phyloP scores from a whole-genome alignment of 192 early-diverging fungal species.

The Chytriomyces sp. region DNA sequence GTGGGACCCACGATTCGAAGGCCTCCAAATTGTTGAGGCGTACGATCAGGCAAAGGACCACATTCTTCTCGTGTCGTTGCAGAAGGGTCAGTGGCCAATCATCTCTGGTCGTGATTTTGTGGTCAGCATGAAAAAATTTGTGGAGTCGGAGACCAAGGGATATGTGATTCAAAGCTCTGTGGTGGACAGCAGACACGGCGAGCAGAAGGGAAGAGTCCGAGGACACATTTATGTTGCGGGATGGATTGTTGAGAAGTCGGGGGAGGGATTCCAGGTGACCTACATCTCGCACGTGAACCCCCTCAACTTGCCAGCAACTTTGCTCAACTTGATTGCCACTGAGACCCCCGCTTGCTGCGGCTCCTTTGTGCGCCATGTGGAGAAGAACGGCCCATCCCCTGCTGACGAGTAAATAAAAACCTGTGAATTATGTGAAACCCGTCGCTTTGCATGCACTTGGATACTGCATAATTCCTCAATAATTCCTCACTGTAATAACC shows the following conservation, averaged over 20 bases:
- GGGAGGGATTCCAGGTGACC: slow-evolving; percentile 2
- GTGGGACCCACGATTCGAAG: slow-evolving; percentile 30
- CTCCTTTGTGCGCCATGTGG: slow-evolving; percentile 10
- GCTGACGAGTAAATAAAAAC: neutral
- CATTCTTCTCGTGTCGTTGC: neutral
- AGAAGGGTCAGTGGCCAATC: slow-evolving; percentile 24
- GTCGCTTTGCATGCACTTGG: too few relatives aligned
- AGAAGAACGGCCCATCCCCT: slow-evolving; percentile 16
- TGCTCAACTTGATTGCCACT: slow-evolving; percentile 15
- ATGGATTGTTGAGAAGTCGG: slow-evolving; percentile 27
- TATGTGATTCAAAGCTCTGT: slow-evolving; percentile 15
- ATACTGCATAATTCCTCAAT: too few relatives aligned
- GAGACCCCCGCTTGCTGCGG: slow-evolving; percentile 25
- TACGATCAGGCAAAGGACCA: neutral
- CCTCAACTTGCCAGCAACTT: neutral
- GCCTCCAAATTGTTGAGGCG: slow-evolving; percentile 3
- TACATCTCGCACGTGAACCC: slow-evolving; percentile 27
- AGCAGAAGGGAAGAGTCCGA: slow-evolving; percentile 20
- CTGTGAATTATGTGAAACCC: neutral
- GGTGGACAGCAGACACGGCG: neutral
- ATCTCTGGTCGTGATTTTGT: slow-evolving; percentile 28
- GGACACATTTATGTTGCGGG: slow-evolving; percentile 20
- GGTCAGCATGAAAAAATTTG: neutral
- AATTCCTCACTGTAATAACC: too few relatives aligned
- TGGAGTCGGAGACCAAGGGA: slow-evolving; percentile 9